Percentiles rank a stretch among this genome's conserved stretches.
phyloP scores from a whole-genome alignment of 306 rosid genomes.

The Castanea sativa region DNA sequence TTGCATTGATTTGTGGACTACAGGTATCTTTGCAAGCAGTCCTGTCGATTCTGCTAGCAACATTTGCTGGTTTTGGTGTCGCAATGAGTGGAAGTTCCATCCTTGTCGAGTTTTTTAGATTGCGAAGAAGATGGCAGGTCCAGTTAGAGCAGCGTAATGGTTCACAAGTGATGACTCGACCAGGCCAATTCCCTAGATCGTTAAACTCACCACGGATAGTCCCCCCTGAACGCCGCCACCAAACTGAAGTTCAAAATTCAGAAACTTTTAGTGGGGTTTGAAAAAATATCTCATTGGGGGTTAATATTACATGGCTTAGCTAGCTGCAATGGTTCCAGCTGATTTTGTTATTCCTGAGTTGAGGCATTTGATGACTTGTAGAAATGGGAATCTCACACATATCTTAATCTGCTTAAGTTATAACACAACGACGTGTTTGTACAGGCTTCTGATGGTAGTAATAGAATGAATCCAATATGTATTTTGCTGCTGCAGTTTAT shows the following conservation, averaged over 20 bases:
- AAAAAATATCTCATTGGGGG: slow-evolving; percentile 14
- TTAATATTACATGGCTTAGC: not conserved
- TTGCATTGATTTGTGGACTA: slow-evolving; percentile 9
- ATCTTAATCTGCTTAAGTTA: not conserved
- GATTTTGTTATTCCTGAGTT: not conserved
- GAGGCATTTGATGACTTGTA: not conserved
- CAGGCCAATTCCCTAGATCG: slow-evolving; percentile 28
- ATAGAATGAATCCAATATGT: not conserved
- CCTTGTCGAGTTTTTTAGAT: slow-evolving; percentile 47
- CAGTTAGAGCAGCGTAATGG: slow-evolving; percentile 35
- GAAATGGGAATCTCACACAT: slow-evolving; percentile 3
- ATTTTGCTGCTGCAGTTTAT: not conserved
- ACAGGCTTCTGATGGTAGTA: slow-evolving; percentile 5
- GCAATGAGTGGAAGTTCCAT: slow-evolving; percentile 93
- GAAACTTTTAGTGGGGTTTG: slow-evolving; percentile 27
- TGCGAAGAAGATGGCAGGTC: slow-evolving; percentile 58
- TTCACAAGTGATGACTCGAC: slow-evolving; percentile 25
- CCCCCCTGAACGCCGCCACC: slow-evolving; percentile 20
- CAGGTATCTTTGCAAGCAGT: slow-evolving; percentile 80
- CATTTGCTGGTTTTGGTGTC: slow-evolving; percentile 87
- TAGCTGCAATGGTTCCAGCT: not conserved
- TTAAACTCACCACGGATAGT: slow-evolving; percentile 21
- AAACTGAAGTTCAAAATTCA: slow-evolving; percentile 25
- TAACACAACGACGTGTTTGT: slow-evolving; percentile 19
- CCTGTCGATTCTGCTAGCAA: slow-evolving; percentile 77